These are phyloP conservation scores for Peltaster fructicola DNA, from an alignment of 2,329 filamentous ascomycete genomes.

Conservation along the genomic window DNA sequence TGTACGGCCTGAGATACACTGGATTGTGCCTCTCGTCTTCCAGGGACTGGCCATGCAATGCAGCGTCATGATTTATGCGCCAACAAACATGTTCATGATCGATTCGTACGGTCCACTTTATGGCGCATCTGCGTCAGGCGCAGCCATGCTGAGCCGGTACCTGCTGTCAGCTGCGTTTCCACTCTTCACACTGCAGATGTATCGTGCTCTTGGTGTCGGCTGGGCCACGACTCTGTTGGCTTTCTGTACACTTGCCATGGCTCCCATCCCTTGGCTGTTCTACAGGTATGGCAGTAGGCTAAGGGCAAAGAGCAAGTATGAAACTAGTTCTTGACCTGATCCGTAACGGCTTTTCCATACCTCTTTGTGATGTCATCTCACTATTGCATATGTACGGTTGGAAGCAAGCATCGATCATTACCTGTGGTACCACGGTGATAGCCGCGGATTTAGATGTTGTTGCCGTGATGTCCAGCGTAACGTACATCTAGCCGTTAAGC, in stretches of 20 bases:
- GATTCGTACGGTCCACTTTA: slow-evolving; percentile 24
- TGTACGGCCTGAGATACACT: slow-evolving; percentile 16
- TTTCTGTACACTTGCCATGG: slow-evolving; percentile 17
- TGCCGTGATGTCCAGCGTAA: not conserved
- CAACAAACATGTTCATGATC: slow-evolving; percentile 23
- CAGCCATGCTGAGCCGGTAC: slow-evolving; percentile 15
- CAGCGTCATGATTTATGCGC: slow-evolving; percentile 17
- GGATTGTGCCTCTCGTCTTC: slow-evolving; percentile 22
- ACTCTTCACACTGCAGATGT: slow-evolving; percentile 25
- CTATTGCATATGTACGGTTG: too few species aligned
- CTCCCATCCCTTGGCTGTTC: slow-evolving; percentile 17
- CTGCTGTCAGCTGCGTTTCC: slow-evolving; percentile 20
- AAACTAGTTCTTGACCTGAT: too few species aligned
- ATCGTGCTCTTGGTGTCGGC: slow-evolving; percentile 21
- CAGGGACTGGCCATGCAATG: slow-evolving; percentile 10
- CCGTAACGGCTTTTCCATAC: too few species aligned
- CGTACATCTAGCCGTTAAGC: too few species aligned
- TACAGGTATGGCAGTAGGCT: slow-evolving; percentile 10
- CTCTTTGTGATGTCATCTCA: too few species aligned
- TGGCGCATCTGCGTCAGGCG: slow-evolving; percentile 20
- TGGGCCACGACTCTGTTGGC: slow-evolving; percentile 26
- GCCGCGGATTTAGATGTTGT: not conserved
- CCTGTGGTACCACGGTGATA: too few species aligned
- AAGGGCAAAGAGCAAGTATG: slow-evolving; percentile 11
- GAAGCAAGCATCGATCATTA: too few species aligned